Evolutionary conservation across 495 filamentous ascomycete species (phyloP), one percentile per base, ranked within the genome.

Genomic region (Venustampulla echinocandica): DNA sequence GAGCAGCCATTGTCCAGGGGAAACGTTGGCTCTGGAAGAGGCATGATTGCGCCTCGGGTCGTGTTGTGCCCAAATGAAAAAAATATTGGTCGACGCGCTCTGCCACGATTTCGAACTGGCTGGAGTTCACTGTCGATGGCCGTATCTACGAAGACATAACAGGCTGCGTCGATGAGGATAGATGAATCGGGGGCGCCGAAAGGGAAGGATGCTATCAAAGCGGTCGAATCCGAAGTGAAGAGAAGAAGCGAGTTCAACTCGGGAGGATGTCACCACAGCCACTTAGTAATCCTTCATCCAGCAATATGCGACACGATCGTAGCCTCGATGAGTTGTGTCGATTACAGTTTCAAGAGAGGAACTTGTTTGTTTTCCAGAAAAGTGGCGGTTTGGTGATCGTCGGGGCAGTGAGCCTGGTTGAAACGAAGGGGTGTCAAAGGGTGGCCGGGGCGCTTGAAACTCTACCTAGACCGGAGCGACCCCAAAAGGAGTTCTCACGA

Each of bases 1-100:
- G 88, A 92, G 65, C 92, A 98, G 55, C 82, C 77, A 65, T 82
- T 79, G 55, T 75, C 73, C 52, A 95, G 67, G 50, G 75, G 61
- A 50, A 77, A 67, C 10, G 70, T 69, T 46, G 89, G 89, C 55
- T 73, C 49, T 43, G 84, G 84, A 27, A 79, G 67, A 44, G 70
- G 53, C 84, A 87, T 88, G 25, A 33, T 53, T 13, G 38, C 39
- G 40, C 30, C 11, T 15, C 33, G 10, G 32, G 24, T 13, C 15
- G 22, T n/a, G n/a, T 37, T 44, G 19, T 46, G 7, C 17, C 27
- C 28, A 25, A 10, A 34, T 33, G 39, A 42, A 32, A 25, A 28
- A n/a, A n/a, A n/a, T 37, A 9, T 20, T 37, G 10, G 19, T 7
- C 10, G 20, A 19, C 3, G 44, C 21, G 13, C 11, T 22, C 22